A percentile compares a stretch with the other conserved stretches of the same genome.
Evolutionary conservation across 106 monocot genomes (phyloP).

Genomic region (Alisma plantagoaquatica): DNA sequence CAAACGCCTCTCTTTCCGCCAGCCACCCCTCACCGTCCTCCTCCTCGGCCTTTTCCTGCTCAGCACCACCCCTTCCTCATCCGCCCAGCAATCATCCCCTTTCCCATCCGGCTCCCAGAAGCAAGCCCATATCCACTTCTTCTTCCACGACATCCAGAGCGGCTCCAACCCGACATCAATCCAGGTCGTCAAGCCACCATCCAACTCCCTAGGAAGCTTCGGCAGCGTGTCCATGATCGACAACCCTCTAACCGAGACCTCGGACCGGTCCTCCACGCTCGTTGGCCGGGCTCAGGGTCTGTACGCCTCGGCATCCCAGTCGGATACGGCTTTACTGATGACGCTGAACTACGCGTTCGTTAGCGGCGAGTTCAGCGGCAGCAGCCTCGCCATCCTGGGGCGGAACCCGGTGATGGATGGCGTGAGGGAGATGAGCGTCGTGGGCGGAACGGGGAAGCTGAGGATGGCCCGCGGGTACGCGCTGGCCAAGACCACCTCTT

Average conservation of each 20-base stretch:
- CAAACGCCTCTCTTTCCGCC: too few relatives aligned
- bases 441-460: slow-evolving; percentile 1
- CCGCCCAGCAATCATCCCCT: too few relatives aligned
- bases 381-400: slow-evolving; percentile 2
- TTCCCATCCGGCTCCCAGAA: too few relatives aligned
- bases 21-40: too few relatives aligned
- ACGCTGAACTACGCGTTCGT: slow-evolving; percentile 5
- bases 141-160: too few relatives aligned
- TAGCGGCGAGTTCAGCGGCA: neutral
- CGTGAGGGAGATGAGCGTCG: slow-evolving; percentile 1
- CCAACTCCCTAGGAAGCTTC: neutral
- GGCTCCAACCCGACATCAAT: slow-evolving; percentile 1
- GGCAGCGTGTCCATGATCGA: slow-evolving; percentile 2
- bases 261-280: neutral
- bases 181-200: neutral
- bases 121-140: too few relatives aligned
- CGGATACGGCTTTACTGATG: neutral
- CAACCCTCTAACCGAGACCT: slow-evolving; percentile 1
- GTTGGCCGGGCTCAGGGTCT: slow-evolving; percentile 3
- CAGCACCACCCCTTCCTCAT: too few relatives aligned
- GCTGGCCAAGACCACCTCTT: slow-evolving; percentile 2
- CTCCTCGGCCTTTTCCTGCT: too few relatives aligned
- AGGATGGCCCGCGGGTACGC: slow-evolving; percentile 2
- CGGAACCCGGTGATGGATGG: neutral
- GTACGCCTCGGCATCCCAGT: slow-evolving; percentile 4